These are phyloP conservation scores for Arthrobotrys musiformis DNA, from an alignment of 2,329 filamentous ascomycete genomes.

Conservation along the genomic window DNA sequence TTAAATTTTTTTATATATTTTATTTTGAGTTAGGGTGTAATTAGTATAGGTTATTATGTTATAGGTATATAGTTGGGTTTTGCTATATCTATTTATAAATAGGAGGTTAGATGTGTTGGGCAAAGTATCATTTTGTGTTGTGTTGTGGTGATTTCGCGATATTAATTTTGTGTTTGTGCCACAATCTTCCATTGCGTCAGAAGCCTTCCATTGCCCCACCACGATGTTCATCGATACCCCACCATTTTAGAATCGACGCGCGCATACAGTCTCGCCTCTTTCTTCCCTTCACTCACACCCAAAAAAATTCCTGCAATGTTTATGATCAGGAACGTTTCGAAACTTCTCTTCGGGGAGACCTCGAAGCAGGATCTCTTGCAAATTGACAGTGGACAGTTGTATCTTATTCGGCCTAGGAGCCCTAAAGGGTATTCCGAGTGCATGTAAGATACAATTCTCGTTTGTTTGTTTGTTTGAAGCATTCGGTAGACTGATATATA, in stretches of 20 bases:
- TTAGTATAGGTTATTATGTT: no score
- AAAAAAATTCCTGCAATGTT: constrained; percentile 65
- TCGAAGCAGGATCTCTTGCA: constrained; percentile 94
- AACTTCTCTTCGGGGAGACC: constrained; percentile 88
- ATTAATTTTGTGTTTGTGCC: no score
- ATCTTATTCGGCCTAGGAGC: constrained; percentile 92
- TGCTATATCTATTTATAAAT: no score
- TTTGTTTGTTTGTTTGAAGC: neutral
- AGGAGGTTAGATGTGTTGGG: neutral
- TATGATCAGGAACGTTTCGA: constrained; percentile 76
- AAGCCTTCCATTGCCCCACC: neutral
- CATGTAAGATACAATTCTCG: constrained; percentile 66
- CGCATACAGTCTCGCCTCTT: neutral
- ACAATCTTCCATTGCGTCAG: neutral
- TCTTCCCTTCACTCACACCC: neutral
- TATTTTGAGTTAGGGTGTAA: no score
- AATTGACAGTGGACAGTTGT: constrained; percentile 93
- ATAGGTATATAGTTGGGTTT: no score
- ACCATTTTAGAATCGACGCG: neutral
- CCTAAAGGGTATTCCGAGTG: constrained; percentile 98
- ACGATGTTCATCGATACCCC: neutral
- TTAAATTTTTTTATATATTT: no score
- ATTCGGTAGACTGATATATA: neutral
- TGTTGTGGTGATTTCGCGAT: no score
- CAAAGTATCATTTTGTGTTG: no score